Conservation (phyloP, 164 flowering plant species). For the Berberis thunbergii region DNA sequence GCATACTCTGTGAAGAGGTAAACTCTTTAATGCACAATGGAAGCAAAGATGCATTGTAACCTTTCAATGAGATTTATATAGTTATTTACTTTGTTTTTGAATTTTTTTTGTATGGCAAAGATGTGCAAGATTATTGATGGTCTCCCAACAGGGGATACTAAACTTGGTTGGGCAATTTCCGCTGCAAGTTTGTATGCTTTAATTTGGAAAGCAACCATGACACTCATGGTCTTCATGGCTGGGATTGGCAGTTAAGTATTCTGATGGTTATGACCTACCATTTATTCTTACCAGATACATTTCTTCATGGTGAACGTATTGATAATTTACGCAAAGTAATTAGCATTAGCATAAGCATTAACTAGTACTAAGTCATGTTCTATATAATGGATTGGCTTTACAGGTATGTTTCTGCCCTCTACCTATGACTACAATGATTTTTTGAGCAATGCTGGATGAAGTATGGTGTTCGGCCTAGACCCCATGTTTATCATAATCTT, state of each 20-base stretch:
- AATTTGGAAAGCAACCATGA: slow-evolving; percentile 30
- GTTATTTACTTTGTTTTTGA: no score
- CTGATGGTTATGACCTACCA: slow-evolving; percentile 34
- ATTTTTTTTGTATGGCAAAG: no score
- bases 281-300: neutral
- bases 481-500: neutral
- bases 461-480: slow-evolving; percentile 17
- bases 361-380: neutral
- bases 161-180: slow-evolving; percentile 21
- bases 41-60: neutral
- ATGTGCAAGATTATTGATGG: no score
- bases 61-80: no score
- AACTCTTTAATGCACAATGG: no score
- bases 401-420: slow-evolving; percentile 27
- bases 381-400: slow-evolving; percentile 39
- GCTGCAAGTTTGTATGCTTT: slow-evolving; percentile 64
- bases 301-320: no score
- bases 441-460: slow-evolving; percentile 38
- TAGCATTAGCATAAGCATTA: no score
- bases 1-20: no score
- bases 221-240: slow-evolving; percentile 47
- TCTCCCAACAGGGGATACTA: no score
- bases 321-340: no score
- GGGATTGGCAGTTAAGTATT: slow-evolving; percentile 15
- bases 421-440: neutral